These are phyloP conservation scores for Trametes cinnabarina DNA, from an alignment of 768 basidiomycete genomes.

Conservation along the genomic window DNA sequence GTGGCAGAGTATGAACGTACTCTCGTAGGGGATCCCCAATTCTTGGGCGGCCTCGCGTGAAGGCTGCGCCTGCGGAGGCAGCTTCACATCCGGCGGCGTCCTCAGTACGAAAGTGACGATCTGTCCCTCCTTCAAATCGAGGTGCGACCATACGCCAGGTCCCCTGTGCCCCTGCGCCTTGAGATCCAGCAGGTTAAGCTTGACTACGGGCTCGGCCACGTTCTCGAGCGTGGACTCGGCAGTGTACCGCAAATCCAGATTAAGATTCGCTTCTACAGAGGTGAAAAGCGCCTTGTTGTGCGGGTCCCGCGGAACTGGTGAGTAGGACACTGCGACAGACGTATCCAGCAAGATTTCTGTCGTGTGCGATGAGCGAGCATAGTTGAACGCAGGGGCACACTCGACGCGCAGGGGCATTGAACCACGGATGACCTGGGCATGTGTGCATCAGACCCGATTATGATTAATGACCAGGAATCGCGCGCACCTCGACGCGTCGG, in stretches of 20 bases:
- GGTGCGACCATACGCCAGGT: constrained; percentile 51
- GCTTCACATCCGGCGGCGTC: constrained; percentile 42
- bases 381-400: constrained; percentile 96
- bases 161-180: constrained; percentile 75
- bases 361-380: constrained; percentile 74
- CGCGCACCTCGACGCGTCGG: constrained; percentile 67
- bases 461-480: not conserved
- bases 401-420: constrained; percentile 77
- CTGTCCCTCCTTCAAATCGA: constrained; percentile 81
- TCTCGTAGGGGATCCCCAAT: constrained; percentile 46
- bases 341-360: constrained; percentile 55
- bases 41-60: constrained; percentile 39
- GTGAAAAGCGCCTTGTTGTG: constrained; percentile 63
- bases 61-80: constrained; percentile 33
- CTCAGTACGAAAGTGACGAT: constrained; percentile 86
- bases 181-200: constrained; percentile 62
- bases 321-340: constrained; percentile 31
- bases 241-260: constrained; percentile 78
- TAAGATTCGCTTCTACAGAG: constrained; percentile 44
- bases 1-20: constrained; percentile 24
- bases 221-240: constrained; percentile 54
- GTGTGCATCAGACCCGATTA: not conserved
- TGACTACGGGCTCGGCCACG: constrained; percentile 49
- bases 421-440: constrained; percentile 73
- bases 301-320: constrained; percentile 21